These are phyloP conservation scores for Phytophthora citricola DNA, from an alignment of 352 stramenopile species.

Conservation along the genomic window DNA sequence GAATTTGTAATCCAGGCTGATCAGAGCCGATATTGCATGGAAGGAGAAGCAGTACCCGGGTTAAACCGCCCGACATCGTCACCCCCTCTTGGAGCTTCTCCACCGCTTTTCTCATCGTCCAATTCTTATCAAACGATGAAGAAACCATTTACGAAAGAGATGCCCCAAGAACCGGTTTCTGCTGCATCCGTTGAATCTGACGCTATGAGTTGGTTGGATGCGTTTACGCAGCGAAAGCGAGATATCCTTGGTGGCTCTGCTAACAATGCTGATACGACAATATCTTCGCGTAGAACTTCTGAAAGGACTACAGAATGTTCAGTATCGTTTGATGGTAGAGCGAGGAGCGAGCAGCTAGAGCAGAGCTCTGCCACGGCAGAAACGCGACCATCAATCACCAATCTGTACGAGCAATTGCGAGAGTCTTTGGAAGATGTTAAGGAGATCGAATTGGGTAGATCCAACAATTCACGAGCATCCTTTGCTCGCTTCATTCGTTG, in stretches of 20 bases:
- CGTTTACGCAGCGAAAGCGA: conserved; percentile 69
- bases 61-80: conserved; percentile 29
- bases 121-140: neutral
- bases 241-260: conserved; percentile 59
- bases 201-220: conserved; percentile 67
- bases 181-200: conserved; percentile 31
- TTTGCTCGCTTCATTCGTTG: conserved; percentile 16
- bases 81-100: conserved; percentile 2
- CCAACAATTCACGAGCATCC: conserved; percentile 5
- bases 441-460: conserved; percentile 15
- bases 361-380: conserved; percentile 11
- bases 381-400: conserved; percentile 1
- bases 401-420: conserved; percentile 39
- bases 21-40: conserved; percentile 8
- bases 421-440: conserved; percentile 33
- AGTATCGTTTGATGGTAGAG: neutral
- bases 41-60: conserved; percentile 34
- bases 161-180: neutral
- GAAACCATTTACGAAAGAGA: conserved; percentile 9
- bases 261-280: conserved; percentile 24
- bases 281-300: conserved; percentile 3
- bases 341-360: conserved; percentile 6
- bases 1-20: conserved; percentile 8
- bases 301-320: neutral
- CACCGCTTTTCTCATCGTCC: neutral